Evolutionary conservation across 768 basidiomycete genomes (phyloP).

Genomic region (Hygrophorus pudorinus): DNA sequence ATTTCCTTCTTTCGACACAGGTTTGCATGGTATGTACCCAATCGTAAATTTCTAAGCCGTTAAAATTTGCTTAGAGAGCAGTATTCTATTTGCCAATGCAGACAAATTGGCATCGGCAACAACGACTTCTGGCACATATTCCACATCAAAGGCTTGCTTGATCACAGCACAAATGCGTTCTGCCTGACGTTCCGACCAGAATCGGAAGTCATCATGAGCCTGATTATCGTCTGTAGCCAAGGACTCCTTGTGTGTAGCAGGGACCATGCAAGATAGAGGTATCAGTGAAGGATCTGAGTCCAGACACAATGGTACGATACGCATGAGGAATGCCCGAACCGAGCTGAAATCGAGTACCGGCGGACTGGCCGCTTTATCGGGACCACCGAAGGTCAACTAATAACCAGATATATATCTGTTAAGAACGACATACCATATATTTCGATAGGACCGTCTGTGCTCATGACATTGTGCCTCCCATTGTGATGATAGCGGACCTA

Average conservation of each 20-base stretch:
- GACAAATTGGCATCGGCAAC: conserved; percentile 90
- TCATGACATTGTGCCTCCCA: conserved; percentile 95
- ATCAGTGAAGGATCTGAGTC: conserved; percentile 80
- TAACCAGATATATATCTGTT: neutral
- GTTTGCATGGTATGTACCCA: neutral
- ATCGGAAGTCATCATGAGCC: conserved; percentile 88
- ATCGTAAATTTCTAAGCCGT: conserved; percentile 8
- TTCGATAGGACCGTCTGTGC: conserved; percentile 74
- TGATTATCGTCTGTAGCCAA: conserved; percentile 28
- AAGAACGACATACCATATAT: conserved; percentile 59
- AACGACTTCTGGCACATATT: conserved; percentile 83
- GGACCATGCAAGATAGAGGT: conserved; percentile 53
- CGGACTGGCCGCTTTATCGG: conserved; percentile 56
- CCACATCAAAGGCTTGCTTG: conserved; percentile 76
- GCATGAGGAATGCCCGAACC: conserved; percentile 57
- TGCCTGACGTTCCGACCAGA: conserved; percentile 89
- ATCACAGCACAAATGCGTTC: conserved; percentile 77
- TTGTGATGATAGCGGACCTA: conserved; percentile 91
- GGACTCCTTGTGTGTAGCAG: conserved; percentile 13
- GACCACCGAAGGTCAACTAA: conserved; percentile 10
- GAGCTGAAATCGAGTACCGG: conserved; percentile 49
- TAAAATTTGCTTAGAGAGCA: conserved; percentile 62
- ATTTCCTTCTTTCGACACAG: neutral
- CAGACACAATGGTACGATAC: conserved; percentile 77
- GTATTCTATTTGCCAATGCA: conserved; percentile 74